These are phyloP conservation scores for Heterobasidion occidentale DNA, from an alignment of 1,284 basidiomycete species.

Conservation along the genomic window DNA sequence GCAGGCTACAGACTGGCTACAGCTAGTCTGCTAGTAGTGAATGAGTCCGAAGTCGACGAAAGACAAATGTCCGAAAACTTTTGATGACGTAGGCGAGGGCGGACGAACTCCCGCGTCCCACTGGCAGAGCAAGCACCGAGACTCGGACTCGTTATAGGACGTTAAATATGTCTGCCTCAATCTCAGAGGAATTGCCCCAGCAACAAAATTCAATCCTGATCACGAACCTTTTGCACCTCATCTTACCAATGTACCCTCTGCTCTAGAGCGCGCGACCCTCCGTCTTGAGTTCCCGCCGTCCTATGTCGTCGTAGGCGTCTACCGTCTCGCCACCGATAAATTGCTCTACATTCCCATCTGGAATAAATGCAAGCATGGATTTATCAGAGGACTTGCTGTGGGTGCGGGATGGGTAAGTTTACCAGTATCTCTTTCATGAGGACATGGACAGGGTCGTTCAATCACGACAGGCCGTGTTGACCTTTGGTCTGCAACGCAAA, in stretches of 20 bases:
- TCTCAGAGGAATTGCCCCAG: not conserved
- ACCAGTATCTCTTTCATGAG: not conserved
- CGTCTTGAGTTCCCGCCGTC: slow-evolving; percentile 66
- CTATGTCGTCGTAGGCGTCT: slow-evolving; percentile 69
- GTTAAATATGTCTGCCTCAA: no score
- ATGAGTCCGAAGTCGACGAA: no score
- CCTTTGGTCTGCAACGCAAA: slow-evolving; percentile 56
- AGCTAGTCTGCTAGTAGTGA: no score
- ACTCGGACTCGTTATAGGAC: no score
- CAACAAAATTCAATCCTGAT: not conserved
- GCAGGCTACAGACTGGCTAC: no score
- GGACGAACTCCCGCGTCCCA: no score
- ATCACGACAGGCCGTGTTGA: slow-evolving; percentile 42
- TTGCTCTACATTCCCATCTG: slow-evolving; percentile 60
- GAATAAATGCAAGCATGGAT: slow-evolving; percentile 70
- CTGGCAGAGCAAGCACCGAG: no score
- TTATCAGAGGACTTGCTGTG: slow-evolving; percentile 49
- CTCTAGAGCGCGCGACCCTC: slow-evolving; percentile 40
- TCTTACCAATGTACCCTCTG: slow-evolving; percentile 27
- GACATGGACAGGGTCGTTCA: not conserved
- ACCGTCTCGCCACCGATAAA: slow-evolving; percentile 62
- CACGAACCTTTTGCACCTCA: not conserved
- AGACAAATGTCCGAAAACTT: no score
- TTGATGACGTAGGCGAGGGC: no score
- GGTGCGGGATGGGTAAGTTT: slow-evolving; percentile 55